phyloP scores from a whole-genome alignment of 305 asterid genomes.

The Lippia alba region DNA sequence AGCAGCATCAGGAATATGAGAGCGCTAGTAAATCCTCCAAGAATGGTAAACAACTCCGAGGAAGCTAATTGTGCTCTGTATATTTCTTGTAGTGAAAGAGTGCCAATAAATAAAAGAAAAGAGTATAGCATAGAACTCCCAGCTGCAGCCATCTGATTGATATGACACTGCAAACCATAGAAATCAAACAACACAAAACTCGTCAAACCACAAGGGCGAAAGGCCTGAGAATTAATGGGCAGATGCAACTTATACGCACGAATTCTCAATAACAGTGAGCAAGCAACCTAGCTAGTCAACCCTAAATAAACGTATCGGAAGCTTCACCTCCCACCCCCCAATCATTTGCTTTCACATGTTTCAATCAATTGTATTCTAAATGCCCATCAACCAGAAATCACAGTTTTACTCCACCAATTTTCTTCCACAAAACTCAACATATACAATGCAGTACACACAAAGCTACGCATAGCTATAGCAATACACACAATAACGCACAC shows the following conservation, averaged over 20 bases:
- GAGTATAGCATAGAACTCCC: constrained; percentile 93
- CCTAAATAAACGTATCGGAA: background rate
- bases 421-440: background rate
- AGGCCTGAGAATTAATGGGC: constrained; percentile 7
- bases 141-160: constrained; percentile 68
- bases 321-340: background rate
- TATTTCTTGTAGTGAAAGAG: constrained; percentile 86
- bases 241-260: constrained; percentile 9
- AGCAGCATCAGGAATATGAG: constrained; percentile 71
- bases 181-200: constrained; percentile 4
- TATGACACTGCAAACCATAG: constrained; percentile 22
- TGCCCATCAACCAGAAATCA: constrained; percentile 10
- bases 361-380: constrained; percentile 4
- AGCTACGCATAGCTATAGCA: background rate
- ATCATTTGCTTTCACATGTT: background rate
- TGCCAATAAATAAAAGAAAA: constrained; percentile 65
- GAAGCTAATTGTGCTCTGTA: constrained; percentile 79
- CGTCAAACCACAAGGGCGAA: background rate
- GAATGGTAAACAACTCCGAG: constrained; percentile 85
- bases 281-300: constrained; percentile 1
- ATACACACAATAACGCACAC: background rate
- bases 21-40: constrained; percentile 92
- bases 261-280: constrained; percentile 3
- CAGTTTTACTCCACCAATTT: constrained; percentile 12
- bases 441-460: background rate